A percentile compares a stretch with the other conserved stretches of the same genome.
Evolutionary conservation across 495 filamentous ascomycete species (phyloP).

Genomic region (Hyaloscypha variabilis): DNA sequence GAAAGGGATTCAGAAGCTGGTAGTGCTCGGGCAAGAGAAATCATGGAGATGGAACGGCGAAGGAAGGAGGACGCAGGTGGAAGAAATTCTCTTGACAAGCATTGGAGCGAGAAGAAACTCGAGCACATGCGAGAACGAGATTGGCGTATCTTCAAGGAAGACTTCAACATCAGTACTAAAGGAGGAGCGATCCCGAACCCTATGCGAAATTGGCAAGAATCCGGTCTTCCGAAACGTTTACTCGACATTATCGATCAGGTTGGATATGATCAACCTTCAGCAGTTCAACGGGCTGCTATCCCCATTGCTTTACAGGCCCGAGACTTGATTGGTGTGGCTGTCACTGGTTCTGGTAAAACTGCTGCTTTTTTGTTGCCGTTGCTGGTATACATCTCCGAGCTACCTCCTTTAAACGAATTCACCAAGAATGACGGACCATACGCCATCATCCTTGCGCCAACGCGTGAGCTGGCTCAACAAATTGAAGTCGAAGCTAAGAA

Average conservation of each 20-base stretch:
- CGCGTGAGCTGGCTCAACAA: slow-evolving; percentile 97
- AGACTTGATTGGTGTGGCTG: slow-evolving; percentile 96
- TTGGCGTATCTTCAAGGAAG: slow-evolving; percentile 99
- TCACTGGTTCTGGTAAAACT: slow-evolving; percentile 98
- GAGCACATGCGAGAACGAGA: slow-evolving; percentile 97
- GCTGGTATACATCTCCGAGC: slow-evolving; percentile 93
- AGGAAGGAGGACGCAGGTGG: slow-evolving; percentile 73
- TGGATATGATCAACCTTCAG: slow-evolving; percentile 91
- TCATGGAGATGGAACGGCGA: slow-evolving; percentile 86
- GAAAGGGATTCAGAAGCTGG: slow-evolving; percentile 83
- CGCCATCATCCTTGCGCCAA: slow-evolving; percentile 93
- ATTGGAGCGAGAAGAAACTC: slow-evolving; percentile 97
- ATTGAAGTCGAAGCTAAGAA: slow-evolving; percentile 95
- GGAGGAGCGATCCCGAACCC: slow-evolving; percentile 88
- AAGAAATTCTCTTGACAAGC: slow-evolving; percentile 74
- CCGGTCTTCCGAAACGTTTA: slow-evolving; percentile 74
- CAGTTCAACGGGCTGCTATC: slow-evolving; percentile 92
- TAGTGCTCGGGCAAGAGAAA: slow-evolving; percentile 70
- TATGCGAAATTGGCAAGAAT: slow-evolving; percentile 95
- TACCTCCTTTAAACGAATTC: slow-evolving; percentile 81
- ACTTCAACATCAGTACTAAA: slow-evolving; percentile 96
- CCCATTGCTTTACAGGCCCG: slow-evolving; percentile 92
- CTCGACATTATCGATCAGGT: slow-evolving; percentile 83
- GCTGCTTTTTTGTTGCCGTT: slow-evolving; percentile 93
- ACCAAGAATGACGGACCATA: slow-evolving; percentile 97